Evolutionary conservation across 225 moss, liverwort and hornwort species (phyloP).

Genomic region (Sphagnum tenellum): DNA sequence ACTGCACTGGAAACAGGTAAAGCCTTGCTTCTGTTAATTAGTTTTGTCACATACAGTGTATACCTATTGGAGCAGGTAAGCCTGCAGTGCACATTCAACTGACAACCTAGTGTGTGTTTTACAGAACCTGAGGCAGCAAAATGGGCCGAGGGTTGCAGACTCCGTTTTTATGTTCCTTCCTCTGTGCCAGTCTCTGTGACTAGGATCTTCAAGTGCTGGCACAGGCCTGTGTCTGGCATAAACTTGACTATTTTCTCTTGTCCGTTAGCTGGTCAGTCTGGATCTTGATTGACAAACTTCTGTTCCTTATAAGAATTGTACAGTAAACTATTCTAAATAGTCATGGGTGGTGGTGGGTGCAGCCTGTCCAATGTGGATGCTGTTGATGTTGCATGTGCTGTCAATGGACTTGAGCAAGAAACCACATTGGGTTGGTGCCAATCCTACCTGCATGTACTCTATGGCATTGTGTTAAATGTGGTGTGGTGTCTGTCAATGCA

Average conservation of each 20-base stretch:
- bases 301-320: not conserved
- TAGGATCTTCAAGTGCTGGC: too few species aligned
- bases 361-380: slow-evolving; percentile 61
- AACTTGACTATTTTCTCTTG: too few species aligned
- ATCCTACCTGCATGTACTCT: too few species aligned
- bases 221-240: not conserved
- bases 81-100: too few species aligned
- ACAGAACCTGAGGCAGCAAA: slow-evolving; percentile 45
- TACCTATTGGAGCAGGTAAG: too few species aligned
- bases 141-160: slow-evolving; percentile 38
- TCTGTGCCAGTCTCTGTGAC: not conserved
- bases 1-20: slow-evolving; percentile 47
- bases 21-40: too few species aligned
- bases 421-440: slow-evolving; percentile 35
- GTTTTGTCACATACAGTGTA: too few species aligned
- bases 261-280: not conserved
- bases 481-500: too few species aligned
- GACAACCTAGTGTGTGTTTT: too few species aligned
- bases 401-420: slow-evolving; percentile 38
- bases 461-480: too few species aligned
- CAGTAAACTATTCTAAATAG: not conserved
- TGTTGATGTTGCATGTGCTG: slow-evolving; percentile 49
- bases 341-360: slow-evolving; percentile 6
- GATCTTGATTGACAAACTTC: not conserved
- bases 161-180: slow-evolving; percentile 35